A percentile compares a stretch with the other conserved stretches of the same genome.
Evolutionary conservation across 1,284 basidiomycete genomes (phyloP).

Genomic region (Psilocybe mexicana): DNA sequence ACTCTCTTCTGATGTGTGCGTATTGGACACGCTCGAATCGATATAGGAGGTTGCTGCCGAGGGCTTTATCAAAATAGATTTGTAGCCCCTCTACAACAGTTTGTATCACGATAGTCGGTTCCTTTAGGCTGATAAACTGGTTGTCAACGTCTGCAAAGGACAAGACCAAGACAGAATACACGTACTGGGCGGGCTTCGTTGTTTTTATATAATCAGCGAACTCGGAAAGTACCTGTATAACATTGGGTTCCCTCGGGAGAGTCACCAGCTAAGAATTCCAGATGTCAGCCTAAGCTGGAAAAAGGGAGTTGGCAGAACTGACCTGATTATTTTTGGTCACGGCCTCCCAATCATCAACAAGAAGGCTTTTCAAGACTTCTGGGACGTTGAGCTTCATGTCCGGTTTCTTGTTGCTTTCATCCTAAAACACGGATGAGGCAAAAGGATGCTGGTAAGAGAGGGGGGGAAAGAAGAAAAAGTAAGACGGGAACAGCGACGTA

Average conservation of each 20-base stretch:
- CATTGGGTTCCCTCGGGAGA: constrained; percentile 82
- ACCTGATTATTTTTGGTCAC: constrained; percentile 95
- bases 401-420: constrained; percentile 71
- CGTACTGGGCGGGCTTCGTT: constrained; percentile 53
- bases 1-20: constrained; percentile 76
- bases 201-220: constrained; percentile 69
- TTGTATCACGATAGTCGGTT: constrained; percentile 62
- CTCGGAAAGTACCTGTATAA: constrained; percentile 77
- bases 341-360: constrained; percentile 98
- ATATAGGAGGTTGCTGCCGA: constrained; percentile 92
- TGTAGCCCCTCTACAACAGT: constrained; percentile 90
- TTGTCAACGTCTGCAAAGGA: background rate
- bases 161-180: constrained; percentile 4
- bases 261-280: constrained; percentile 69
- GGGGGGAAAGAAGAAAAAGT: constrained; percentile 6
- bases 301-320: constrained; percentile 12
- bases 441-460: constrained; percentile 2
- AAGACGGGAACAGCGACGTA: constrained; percentile 22
- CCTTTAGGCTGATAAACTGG: constrained; percentile 50
- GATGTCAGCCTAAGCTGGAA: background rate
- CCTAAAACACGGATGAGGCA: constrained; percentile 34
- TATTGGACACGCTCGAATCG: constrained; percentile 95
- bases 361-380: constrained; percentile 82
- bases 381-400: constrained; percentile 93
- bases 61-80: constrained; percentile 90